These are phyloP conservation scores for Pichia sp. DNA, from an alignment of 1,139 yeast species.

Conservation along the genomic window DNA sequence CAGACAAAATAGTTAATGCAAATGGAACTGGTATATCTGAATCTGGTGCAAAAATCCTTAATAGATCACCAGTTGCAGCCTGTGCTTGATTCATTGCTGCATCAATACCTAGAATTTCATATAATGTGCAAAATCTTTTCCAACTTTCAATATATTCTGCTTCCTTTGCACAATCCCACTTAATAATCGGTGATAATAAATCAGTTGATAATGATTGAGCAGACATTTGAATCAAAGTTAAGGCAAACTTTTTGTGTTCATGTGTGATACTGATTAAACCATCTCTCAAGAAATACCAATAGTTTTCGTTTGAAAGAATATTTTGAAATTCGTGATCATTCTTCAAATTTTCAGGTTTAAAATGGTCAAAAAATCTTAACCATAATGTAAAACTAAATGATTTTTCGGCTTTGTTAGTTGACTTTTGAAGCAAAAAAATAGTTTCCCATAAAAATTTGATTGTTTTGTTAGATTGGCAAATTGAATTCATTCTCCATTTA, in stretches of 20 bases:
- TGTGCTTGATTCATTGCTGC: constrained; percentile 82
- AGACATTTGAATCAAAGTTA: constrained; percentile 60
- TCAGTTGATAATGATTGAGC: constrained; percentile 40
- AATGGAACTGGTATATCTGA: constrained; percentile 56
- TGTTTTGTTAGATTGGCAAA: constrained; percentile 27
- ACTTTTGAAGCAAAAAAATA: constrained; percentile 34
- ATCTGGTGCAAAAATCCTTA: constrained; percentile 45
- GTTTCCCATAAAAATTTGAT: constrained; percentile 39
- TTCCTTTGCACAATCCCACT: constrained; percentile 38
- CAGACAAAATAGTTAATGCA: constrained; percentile 65
- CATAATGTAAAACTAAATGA: constrained; percentile 47
- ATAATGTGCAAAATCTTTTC: constrained; percentile 66
- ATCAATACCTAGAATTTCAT: constrained; percentile 77
- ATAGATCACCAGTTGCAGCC: constrained; percentile 65
- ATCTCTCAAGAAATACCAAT: constrained; percentile 55
- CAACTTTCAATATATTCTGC: constrained; percentile 46
- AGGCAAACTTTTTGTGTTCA: constrained; percentile 66
- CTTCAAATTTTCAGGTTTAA: constrained; percentile 20
- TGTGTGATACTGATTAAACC: constrained; percentile 55
- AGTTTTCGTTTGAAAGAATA: constrained; percentile 34
- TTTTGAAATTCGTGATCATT: constrained; percentile 30
- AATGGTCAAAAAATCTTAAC: constrained; percentile 42
- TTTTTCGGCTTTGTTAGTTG: constrained; percentile 31
- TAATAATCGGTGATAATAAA: constrained; percentile 38
- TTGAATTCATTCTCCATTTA: constrained; percentile 42